Evolutionary conservation across 2,329 filamentous ascomycete genomes (phyloP).

Genomic region (Capronia americana): DNA sequence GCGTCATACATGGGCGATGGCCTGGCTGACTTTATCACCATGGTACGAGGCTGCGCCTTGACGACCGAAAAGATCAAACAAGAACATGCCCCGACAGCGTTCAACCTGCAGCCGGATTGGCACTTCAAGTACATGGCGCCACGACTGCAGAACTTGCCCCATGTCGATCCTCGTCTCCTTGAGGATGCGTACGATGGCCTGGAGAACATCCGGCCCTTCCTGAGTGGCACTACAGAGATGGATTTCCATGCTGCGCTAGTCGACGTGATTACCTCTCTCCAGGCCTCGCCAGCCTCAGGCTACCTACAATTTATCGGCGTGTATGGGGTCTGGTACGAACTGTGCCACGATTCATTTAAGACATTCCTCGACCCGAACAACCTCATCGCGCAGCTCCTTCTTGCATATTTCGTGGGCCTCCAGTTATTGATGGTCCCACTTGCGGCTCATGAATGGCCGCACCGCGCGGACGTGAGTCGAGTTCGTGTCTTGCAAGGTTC

Average conservation of each 20-base stretch:
- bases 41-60: constrained; percentile 45
- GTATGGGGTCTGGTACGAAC: constrained; percentile 50
- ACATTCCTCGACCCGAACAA: constrained; percentile 54
- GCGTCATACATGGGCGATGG: constrained; percentile 46
- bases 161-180: constrained; percentile 33
- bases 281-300: constrained; percentile 38
- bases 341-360: constrained; percentile 51
- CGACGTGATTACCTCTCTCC: constrained; percentile 36
- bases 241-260: constrained; percentile 38
- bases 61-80: constrained; percentile 47
- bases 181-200: constrained; percentile 36
- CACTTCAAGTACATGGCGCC: constrained; percentile 39
- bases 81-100: constrained; percentile 38
- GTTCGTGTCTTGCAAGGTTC: constrained; percentile 38
- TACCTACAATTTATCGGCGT: constrained; percentile 52
- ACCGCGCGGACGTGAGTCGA: constrained; percentile 30
- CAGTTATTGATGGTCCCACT: constrained; percentile 55
- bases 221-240: constrained; percentile 43
- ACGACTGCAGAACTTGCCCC: constrained; percentile 34
- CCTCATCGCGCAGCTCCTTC: constrained; percentile 50
- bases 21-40: constrained; percentile 45
- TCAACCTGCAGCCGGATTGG: constrained; percentile 39
- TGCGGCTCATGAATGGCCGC: constrained; percentile 42
- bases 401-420: constrained; percentile 56
- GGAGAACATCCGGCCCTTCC: constrained; percentile 37